A percentile compares a stretch with the other conserved stretches of the same genome.
phyloP scores from a whole-genome alignment of 2,329 filamentous ascomycete species.

The Pseudogymnoascus sp. region DNA sequence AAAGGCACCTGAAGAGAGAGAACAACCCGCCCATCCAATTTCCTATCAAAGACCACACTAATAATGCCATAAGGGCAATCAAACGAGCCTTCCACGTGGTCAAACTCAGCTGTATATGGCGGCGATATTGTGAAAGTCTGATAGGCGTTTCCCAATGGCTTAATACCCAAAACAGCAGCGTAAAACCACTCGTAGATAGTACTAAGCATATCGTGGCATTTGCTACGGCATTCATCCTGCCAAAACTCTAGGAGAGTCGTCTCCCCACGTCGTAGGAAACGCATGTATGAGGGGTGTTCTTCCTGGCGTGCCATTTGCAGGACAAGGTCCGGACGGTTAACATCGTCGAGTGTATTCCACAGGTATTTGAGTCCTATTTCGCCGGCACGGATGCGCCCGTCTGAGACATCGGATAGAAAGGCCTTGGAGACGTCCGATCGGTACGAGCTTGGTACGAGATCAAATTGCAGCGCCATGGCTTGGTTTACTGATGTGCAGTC shows the following conservation, averaged over 20 bases:
- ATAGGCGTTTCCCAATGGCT: conserved; percentile 31
- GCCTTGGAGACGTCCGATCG: conserved; percentile 23
- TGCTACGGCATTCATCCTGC: conserved; percentile 35
- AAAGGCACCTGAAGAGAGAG: background rate
- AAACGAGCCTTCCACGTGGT: conserved; percentile 29
- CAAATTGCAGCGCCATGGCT: conserved; percentile 30
- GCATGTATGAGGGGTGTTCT: conserved; percentile 36
- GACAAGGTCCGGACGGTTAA: conserved; percentile 33
- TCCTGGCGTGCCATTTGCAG: conserved; percentile 37
- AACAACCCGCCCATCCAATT: background rate
- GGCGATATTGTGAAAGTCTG: conserved; percentile 26
- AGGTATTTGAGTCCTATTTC: conserved; percentile 35
- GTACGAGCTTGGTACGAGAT: conserved; percentile 23
- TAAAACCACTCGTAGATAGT: conserved; percentile 43
- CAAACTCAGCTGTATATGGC: conserved; percentile 32
- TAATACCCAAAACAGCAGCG: conserved; percentile 27
- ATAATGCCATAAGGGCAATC: conserved; percentile 33
- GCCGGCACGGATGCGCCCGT: conserved; percentile 30
- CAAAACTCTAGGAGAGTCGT: conserved; percentile 37
- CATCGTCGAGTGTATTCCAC: conserved; percentile 25
- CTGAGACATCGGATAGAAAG: conserved; percentile 24
- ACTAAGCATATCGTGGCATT: conserved; percentile 40
- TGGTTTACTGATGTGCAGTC: conserved; percentile 34
- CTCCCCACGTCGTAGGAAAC: conserved; percentile 36
- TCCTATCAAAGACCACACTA: conserved; percentile 20